Conservation (phyloP, 805 yeast species). For the Nakazawaea sp. region DNA sequence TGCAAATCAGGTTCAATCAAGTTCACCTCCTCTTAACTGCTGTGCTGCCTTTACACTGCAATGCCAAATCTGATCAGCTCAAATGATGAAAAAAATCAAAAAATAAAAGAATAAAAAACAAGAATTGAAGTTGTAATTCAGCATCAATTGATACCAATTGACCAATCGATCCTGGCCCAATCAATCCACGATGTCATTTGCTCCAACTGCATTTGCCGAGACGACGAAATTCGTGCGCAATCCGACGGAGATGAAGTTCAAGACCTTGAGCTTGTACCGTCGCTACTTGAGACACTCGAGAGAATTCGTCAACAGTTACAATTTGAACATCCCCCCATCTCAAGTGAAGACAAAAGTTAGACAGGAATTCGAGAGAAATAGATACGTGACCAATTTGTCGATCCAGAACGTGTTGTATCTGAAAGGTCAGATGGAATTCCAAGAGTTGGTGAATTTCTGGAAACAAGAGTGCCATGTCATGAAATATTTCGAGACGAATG, state of each 20-base stretch:
- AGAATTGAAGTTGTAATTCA: not conserved
- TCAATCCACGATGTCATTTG: constrained; percentile 6
- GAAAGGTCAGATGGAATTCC: constrained; percentile 89
- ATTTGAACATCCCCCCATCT: constrained; percentile 71
- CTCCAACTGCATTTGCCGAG: constrained; percentile 78
- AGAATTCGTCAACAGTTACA: constrained; percentile 51
- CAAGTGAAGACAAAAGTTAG: constrained; percentile 76
- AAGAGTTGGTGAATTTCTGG: constrained; percentile 85
- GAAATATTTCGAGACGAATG: constrained; percentile 71
- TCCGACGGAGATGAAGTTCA: constrained; percentile 50
- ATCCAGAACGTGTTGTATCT: constrained; percentile 63
- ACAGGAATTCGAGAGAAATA: constrained; percentile 82
- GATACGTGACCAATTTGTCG: constrained; percentile 62
- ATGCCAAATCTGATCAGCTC: too few relatives aligned
- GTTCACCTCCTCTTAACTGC: too few relatives aligned
- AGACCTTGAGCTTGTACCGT: constrained; percentile 69
- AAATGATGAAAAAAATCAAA: not conserved
- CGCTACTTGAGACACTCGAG: constrained; percentile 56
- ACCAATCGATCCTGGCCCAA: not conserved
- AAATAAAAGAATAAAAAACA: not conserved
- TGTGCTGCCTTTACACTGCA: too few relatives aligned
- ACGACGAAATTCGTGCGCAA: constrained; percentile 63
- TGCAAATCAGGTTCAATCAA: too few relatives aligned
- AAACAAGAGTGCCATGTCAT: constrained; percentile 81
- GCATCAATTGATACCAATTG: not conserved